These are phyloP conservation scores for Endogone sp. DNA, from an alignment of 192 early-diverging fungal genomes.

Conservation along the genomic window DNA sequence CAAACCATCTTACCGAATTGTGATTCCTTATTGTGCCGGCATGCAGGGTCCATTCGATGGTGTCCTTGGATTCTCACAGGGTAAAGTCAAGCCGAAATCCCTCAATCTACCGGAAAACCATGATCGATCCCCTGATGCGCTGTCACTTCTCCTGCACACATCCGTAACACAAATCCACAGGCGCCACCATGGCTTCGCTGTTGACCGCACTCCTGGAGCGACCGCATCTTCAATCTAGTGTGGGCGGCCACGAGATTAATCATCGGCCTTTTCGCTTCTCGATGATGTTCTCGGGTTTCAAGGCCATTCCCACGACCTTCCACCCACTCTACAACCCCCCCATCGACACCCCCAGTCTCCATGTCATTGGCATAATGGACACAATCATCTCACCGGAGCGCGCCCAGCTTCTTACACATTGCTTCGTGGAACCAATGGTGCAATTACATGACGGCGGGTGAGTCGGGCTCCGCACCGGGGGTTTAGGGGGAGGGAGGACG, in stretches of 20 bases:
- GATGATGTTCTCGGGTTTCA: constrained; percentile 44
- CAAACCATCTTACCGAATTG: not conserved
- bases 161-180: too few species aligned
- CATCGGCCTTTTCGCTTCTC: constrained; percentile 42
- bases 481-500: too few species aligned
- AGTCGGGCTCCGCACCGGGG: too few species aligned
- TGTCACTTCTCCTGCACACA: too few species aligned
- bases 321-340: constrained; percentile 6
- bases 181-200: constrained; percentile 45
- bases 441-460: constrained; percentile 31
- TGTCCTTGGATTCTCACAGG: constrained; percentile 53
- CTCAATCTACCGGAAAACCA: not conserved
- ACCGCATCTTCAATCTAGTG: too few species aligned
- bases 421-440: constrained; percentile 15
- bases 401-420: constrained; percentile 5
- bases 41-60: constrained; percentile 51
- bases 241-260: constrained; percentile 21
- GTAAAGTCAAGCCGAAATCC: constrained; percentile 7
- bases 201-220: constrained; percentile 38
- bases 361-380: constrained; percentile 31
- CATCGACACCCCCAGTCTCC: constrained; percentile 30
- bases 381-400: constrained; percentile 26
- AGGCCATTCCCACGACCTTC: constrained; percentile 17
- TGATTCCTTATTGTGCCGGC: not conserved
- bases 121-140: too few species aligned